Base-by-base conservation (phyloP, 768 basidiomycete species). In the Russula olivacea region DNA sequence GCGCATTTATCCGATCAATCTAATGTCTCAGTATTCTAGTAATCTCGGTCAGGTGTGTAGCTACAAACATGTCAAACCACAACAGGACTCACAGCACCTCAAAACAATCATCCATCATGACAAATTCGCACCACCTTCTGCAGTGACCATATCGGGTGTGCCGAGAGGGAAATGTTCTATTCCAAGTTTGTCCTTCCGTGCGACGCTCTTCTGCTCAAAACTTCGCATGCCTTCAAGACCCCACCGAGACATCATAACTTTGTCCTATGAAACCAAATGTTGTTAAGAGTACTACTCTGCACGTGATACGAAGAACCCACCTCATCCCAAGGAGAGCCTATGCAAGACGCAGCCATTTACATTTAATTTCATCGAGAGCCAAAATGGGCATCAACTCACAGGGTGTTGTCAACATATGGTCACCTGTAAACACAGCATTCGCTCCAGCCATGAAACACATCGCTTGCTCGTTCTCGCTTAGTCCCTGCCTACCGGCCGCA, bases 391-490 rank as follows among this genome's bases (percentile, higher is more conserved):
- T 55, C 32, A 36, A 80, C 90, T 77, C 70, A 89, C 94, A 97
- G 51, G 95, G 93, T 15, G 96, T 98, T 14, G 96, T 98, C 68
- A 98, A 74, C 96, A 98, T 98, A 69, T 87, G 81, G 72, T 98
- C 96, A 48, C 95, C 96, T n/a, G 96, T 98, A 74, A 98, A 98
- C 64, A 98, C 88, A 23, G 96, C 96, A 71, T 98, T 98, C 23
- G 95, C 96, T 25, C 96, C 96, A 0, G 96, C 94, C 90, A 98
- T 89, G 77, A 98, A 98, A 71, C 93, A 94, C 89, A 98, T 93
- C 8, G 89, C 93, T 72, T 98, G 96, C 74, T 98, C 91, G 10
- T 90, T 80, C 77, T 98, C 96, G 62, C 80, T 80, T 68, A 97
- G 83, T 2, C 85, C 90, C 73, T 93, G 93, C 70, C 96, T 80